Evolutionary conservation across 345 rosid genomes (phyloP), one percentile per base, ranked within the genome.

Genomic region (Populus pruinosa): DNA sequence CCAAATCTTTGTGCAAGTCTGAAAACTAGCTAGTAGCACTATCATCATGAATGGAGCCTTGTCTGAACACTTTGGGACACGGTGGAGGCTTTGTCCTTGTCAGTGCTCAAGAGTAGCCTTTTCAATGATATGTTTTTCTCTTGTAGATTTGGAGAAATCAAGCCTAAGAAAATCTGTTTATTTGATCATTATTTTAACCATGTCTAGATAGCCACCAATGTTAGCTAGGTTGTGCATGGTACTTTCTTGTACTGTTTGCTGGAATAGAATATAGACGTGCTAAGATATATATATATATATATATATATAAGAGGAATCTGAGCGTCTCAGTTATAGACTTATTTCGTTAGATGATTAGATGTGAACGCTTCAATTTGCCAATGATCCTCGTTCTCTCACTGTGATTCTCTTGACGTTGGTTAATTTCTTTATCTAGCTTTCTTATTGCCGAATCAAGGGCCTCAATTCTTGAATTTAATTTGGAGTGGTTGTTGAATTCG

Each of bases 21-120:
- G 76, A 72, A 72, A 74, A 71, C 53, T n/a, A 56, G 25, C 47
- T 31, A 74, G 14, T 47, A 73, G 62, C 71, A 71, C 31, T 55
- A 39, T 62, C 27, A 35, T 25, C 67, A 61, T 70, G 80, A 75
- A 78, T 72, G 75, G 86, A 75, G 67, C 80, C 64, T 66, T 85
- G 87, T 80, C 85, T 62, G 72, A 50, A 76, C 76, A 76, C 79
- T 10, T 9, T 21, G 31, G 73, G 83, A 85, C 86, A 84, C 13
- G 0, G 63, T 74, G 85, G 73, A 79, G 79, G 78, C 43, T 78
- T 84, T 80, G 85, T 86, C 85, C 66, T 78, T 31, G 62, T 61
- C 75, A 47, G 10, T 29, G 8, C 56, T 55, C 44, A 35, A 77
- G 8, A 38, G 39, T 38, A 38, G 33, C 36, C 53, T 73, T 78